Conservation (phyloP, 164 flowering plant species). For the Liquidambar formosana region DNA sequence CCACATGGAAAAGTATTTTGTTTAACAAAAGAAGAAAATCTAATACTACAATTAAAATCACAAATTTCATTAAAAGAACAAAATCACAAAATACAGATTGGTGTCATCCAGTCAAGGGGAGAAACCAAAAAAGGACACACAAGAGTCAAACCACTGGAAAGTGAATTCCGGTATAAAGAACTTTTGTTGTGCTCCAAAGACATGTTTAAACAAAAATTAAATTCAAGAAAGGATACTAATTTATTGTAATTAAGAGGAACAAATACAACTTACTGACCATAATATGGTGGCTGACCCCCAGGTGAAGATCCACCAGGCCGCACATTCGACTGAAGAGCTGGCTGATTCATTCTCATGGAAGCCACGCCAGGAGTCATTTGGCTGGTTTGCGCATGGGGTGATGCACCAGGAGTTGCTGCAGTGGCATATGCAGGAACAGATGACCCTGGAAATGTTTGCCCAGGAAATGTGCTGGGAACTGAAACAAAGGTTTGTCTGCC, state of each 20-base stretch:
- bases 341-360: conserved; percentile 20
- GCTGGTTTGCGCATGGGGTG: conserved; percentile 20
- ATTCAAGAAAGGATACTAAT: not conserved
- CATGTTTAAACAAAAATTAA: not conserved
- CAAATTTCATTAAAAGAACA: no score
- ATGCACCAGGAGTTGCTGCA: conserved; percentile 28
- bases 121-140: not conserved
- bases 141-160: conserved; percentile 5
- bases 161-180: not conserved
- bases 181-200: not conserved
- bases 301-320: conserved; percentile 37
- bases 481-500: conserved; percentile 35
- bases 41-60: no score
- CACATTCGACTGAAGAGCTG: conserved; percentile 30
- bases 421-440: conserved; percentile 31
- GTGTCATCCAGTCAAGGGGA: not conserved
- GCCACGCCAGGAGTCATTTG: conserved; percentile 7
- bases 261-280: conserved; percentile 25
- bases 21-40: no score
- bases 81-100: not conserved
- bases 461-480: conserved; percentile 43
- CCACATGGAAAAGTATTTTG: no score
- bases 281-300: conserved; percentile 38
- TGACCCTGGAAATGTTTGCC: conserved; percentile 40
- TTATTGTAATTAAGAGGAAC: conserved; percentile 4